Base-by-base conservation (phyloP, 345 rosid species). In the Kandelia obovata region DNA sequence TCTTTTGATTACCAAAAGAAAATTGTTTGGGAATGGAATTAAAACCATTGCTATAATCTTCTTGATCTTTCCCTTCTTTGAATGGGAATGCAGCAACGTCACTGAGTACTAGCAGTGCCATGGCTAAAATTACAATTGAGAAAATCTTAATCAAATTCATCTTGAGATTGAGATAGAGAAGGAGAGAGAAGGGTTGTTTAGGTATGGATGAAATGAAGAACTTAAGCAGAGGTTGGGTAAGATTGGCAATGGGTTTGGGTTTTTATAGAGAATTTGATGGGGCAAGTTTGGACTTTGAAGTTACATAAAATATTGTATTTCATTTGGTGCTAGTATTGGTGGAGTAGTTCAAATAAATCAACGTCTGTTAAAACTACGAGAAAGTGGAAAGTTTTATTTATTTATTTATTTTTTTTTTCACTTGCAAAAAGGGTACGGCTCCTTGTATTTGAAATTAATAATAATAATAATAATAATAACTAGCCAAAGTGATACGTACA, bases 1-100 rank as follows among this genome's bases (percentile, higher is more conserved):
- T 53, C 64, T 65, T 73, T 23, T 69, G 71, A 20, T 65, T 21
- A 9, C 20, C 68, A 3, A 13, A 23, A 23, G 17, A 55, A 55
- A 9, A 23, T 55, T 2, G 28, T 23, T 23, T 9, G 28, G 30
- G 30, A 7, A 55, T 13, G 25, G 27, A 23, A 55, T 55, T 23
- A 23, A 55, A 11, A 23, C 28, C 58, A 55, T 23, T 55, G 28
- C 28, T 26, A 26, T 23, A 23, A 9, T 55, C 28, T 21, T n/a
- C 58, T 0, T 23, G 58, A 7, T 55, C 28, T 55, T 23, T 27
- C 9, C 25, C 16, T 55, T 23, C 58, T 2, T 23, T 23, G 58
- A 55, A 55, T 55, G 58, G 30, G 27, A 55, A 13, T 55, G 58
- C 58, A 55, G 58, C 25, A 55, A 1, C 15, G 27, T 55, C 23